These are phyloP conservation scores for Sicyos edulis DNA, from an alignment of 306 rosid genomes.

Conservation along the genomic window DNA sequence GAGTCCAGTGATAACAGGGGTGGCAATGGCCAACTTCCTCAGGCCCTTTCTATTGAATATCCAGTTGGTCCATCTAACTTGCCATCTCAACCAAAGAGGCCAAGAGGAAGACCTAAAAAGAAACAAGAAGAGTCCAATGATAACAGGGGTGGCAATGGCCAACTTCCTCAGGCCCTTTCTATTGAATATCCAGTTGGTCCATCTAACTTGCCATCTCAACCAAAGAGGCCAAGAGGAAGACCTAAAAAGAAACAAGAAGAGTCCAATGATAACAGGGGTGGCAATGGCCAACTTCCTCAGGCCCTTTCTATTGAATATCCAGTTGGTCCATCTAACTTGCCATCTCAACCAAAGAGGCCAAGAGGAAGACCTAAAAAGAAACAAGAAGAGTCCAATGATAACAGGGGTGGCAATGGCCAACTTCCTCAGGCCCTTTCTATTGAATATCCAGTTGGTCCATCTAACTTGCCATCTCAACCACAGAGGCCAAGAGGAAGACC, in stretches of 20 bases:
- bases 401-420: constrained; percentile 29
- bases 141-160: no score
- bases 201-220: no score
- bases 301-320: constrained; percentile 34
- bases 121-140: no score
- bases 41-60: no score
- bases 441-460: constrained; percentile 39
- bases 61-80: no score
- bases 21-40: no score
- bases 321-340: constrained; percentile 37
- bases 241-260: constrained; percentile 33
- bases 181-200: no score
- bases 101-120: no score
- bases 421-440: constrained; percentile 30
- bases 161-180: no score
- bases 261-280: constrained; percentile 24
- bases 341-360: constrained; percentile 44
- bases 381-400: constrained; percentile 17
- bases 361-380: constrained; percentile 56
- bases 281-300: constrained; percentile 28
- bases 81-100: no score
- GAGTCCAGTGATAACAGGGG: no score
- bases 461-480: constrained; percentile 32
- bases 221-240: constrained; percentile 66
- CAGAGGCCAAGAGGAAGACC: constrained; percentile 70